Conservation (phyloP, 2,329 filamentous ascomycete species). For the Parastagonospora nodorum region DNA sequence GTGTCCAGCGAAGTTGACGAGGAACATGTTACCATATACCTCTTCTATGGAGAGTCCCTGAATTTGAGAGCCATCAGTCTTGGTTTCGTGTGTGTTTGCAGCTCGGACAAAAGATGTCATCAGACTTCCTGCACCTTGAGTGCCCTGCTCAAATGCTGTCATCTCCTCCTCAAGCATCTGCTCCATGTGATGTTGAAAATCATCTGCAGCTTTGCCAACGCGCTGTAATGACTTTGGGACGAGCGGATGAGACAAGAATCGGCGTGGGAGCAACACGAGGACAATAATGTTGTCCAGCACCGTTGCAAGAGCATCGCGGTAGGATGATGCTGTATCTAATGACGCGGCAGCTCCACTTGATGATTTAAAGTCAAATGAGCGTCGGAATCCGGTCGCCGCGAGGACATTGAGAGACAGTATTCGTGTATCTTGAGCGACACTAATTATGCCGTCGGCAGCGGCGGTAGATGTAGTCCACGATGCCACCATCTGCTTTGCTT, state of each 20-base stretch:
- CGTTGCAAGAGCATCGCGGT: constrained; percentile 21
- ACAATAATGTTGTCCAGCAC: constrained; percentile 30
- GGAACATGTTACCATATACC: constrained; percentile 57
- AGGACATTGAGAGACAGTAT: constrained; percentile 42
- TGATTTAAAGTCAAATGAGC: constrained; percentile 11
- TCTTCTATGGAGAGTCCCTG: constrained; percentile 36
- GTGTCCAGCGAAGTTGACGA: constrained; percentile 57
- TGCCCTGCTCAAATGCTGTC: neutral
- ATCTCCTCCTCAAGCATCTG: constrained; percentile 11
- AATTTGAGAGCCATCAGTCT: constrained; percentile 1
- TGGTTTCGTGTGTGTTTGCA: constrained; percentile 21
- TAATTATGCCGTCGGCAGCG: neutral
- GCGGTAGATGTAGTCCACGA: constrained; percentile 2
- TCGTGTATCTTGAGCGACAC: constrained; percentile 12
- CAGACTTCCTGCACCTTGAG: constrained; percentile 9
- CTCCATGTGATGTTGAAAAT: constrained; percentile 10
- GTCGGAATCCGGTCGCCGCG: constrained; percentile 36
- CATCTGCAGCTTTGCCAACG: constrained; percentile 13
- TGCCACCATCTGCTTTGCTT: constrained; percentile 6
- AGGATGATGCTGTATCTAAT: neutral
- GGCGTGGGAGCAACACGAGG: constrained; percentile 7
- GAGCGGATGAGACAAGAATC: constrained; percentile 9
- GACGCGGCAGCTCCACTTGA: neutral
- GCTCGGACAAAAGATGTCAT: constrained; percentile 17
- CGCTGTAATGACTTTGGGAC: constrained; percentile 11